phyloP scores from a whole-genome alignment of 2,329 filamentous ascomycete species.

The Penicillium sp. region DNA sequence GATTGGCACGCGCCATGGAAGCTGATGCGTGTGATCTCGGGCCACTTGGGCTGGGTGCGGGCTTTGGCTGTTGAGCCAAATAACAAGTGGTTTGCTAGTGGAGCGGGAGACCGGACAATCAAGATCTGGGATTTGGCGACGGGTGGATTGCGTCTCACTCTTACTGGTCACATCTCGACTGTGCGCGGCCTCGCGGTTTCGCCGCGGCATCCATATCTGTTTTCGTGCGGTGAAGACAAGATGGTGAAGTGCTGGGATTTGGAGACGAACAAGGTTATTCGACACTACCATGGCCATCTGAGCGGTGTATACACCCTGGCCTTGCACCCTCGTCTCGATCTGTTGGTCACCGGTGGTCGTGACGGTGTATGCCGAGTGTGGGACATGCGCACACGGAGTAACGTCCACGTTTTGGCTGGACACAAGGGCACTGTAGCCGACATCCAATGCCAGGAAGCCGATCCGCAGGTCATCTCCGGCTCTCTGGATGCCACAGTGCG shows the following conservation, averaged over 20 bases:
- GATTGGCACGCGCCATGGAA: conserved; percentile 99
- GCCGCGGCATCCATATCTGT: conserved; percentile 89
- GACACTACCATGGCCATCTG: conserved; percentile 94
- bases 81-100: conserved; percentile 96
- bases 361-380: conserved; percentile 94
- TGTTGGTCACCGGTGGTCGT: conserved; percentile 88
- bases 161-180: conserved; percentile 92
- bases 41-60: conserved; percentile 92
- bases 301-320: conserved; percentile 91
- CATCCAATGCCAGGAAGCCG: conserved; percentile 88
- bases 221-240: conserved; percentile 97
- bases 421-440: conserved; percentile 89
- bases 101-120: conserved; percentile 91
- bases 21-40: conserved; percentile 93
- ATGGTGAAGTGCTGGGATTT: conserved; percentile 99
- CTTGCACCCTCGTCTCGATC: conserved; percentile 90
- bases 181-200: conserved; percentile 90
- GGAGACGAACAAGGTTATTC: conserved; percentile 98
- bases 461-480: conserved; percentile 91
- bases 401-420: conserved; percentile 86
- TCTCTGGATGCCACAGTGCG: conserved; percentile 88
- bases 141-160: conserved; percentile 74
- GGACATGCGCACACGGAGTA: conserved; percentile 96
- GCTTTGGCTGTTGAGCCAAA: conserved; percentile 86
- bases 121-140: conserved; percentile 98